phyloP scores from a whole-genome alignment of 73 alveolate genomes.

The Paramecium pentaurelia region DNA sequence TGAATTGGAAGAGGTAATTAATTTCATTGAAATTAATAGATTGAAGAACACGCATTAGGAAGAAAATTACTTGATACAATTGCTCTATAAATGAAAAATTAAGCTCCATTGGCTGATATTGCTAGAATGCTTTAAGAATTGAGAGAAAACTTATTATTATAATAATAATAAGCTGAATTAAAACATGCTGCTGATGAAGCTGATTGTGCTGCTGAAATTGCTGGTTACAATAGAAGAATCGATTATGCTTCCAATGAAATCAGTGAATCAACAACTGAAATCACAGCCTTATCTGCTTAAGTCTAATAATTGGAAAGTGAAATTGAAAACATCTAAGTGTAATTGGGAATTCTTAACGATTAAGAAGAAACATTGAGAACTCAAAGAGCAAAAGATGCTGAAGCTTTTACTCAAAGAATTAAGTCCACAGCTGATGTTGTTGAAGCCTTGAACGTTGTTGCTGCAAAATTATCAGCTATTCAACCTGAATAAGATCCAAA shows the following conservation, averaged over 20 bases:
- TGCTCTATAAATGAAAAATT: slow-evolving; percentile 30
- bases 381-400: slow-evolving; percentile 47
- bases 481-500: slow-evolving; percentile 47
- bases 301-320: background rate
- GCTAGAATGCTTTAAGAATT: slow-evolving; percentile 52
- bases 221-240: slow-evolving; percentile 45
- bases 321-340: slow-evolving; percentile 7
- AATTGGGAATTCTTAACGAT: slow-evolving; percentile 22
- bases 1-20: slow-evolving; percentile 26
- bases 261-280: slow-evolving; percentile 38
- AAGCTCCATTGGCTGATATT: slow-evolving; percentile 48
- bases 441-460: slow-evolving; percentile 51
- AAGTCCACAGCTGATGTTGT: slow-evolving; percentile 21
- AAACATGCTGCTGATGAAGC: slow-evolving; percentile 42
- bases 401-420: background rate
- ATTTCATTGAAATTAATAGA: background rate
- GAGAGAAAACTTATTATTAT: slow-evolving; percentile 23
- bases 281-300: slow-evolving; percentile 29
- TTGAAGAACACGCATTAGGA: slow-evolving; percentile 47
- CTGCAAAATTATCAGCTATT: slow-evolving; percentile 40
- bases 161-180: slow-evolving; percentile 39
- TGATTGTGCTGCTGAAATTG: slow-evolving; percentile 49
- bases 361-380: slow-evolving; percentile 40
- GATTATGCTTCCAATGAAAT: slow-evolving; percentile 45
- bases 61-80: slow-evolving; percentile 37